Evolutionary conservation across 1,139 yeast genomes (phyloP), one percentile per base, ranked within the genome.

Genomic region (Geotrichum cucujoidarum): DNA sequence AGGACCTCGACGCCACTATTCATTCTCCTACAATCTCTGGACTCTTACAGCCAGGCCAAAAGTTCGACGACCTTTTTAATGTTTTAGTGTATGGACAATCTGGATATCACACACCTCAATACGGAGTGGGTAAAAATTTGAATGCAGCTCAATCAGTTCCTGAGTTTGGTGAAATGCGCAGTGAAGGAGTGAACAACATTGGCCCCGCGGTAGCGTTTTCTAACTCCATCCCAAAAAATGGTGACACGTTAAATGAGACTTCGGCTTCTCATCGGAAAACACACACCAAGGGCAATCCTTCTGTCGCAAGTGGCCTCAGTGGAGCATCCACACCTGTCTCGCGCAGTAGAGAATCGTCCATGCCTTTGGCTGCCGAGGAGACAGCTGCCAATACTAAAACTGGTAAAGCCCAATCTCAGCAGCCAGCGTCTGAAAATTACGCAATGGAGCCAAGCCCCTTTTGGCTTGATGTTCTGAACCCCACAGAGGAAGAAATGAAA

Each of bases 401-500:
- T 5, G 13, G 13, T 10, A 14, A n/a, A 17, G n/a, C 20, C 27
- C 43, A 38, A 16, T 13, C 6, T 3, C 30, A n/a, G 11, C 21
- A 4, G 58, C 55, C 25, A 61, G 27, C 10, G 27, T 10, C 10
- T 6, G 10, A 6, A 24, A 24, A 24, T 10, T 58, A 16, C 44
- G 8, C 18, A 2, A 52, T 6, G 94, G 95, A 5, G 11, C 63
- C 60, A 8, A 47, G 55, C 6, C 95, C 95, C 4, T 87, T 85
- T 61, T 92, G 97, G 97, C 73, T 92, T 11, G 97, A 92, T 65
- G 85, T 92, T 18, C 70, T 86, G 48, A 84, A 89, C 60, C 98
- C 98, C 1, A 85, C 95, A 0, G 97, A 90, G 59, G 95, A 87
- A 55, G 98, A 92, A 65, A 90, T 92, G 95, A 88, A 88, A 62